Base-by-base conservation (phyloP, 2,329 filamentous ascomycete genomes). In the Colletotrichum sidae region DNA sequence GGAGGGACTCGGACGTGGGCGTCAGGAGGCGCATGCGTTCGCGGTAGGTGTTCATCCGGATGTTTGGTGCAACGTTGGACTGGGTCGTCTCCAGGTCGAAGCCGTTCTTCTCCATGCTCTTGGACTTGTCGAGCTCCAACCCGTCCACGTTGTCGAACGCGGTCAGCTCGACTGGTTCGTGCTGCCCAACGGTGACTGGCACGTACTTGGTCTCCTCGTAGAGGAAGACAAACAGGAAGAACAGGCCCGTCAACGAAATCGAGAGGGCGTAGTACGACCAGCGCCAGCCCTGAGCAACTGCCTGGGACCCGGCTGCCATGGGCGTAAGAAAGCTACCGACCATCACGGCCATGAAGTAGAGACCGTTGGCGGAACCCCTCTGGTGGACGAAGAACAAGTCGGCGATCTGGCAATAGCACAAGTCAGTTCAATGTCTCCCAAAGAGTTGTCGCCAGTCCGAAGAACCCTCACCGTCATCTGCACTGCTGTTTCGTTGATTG, bases 401-500 rank as follows among this genome's bases (percentile, higher is more conserved):
- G 7, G 72, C 69, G 34, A 75, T 71, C 66, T 68, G 34, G 13
- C 11, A 2, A 11, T 11, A 6, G 37, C 13, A 10, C 59, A 51
- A 42, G 59, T 15, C 10, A 25, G 51, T 17, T n/a, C 12, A 6
- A 12, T 17, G 12, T 17, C 44, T n/a, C 8, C 12, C 6, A 55
- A 17, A 2, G 17, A 17, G 17, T 17, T 17, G 2, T 17, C 2
- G 17, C 2, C 17, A 17, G 17, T 3, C 17, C 17, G 17, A 17
- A 17, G 17, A 17, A 17, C 17, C 17, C 44, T 49, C 17, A 66
- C 66, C 0, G 78, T 80, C 52, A 80, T 76, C 47, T 78, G 77
- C 5, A 73, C 76, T 41, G 78, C 74, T 0, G 75, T 74, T 60
- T 81, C 78, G 42, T 78, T 77, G 6, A 78, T 74, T 6, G 79